Base-by-base conservation (phyloP, 2,329 filamentous ascomycete species). In the Teratosphaeriaceae sp. region DNA sequence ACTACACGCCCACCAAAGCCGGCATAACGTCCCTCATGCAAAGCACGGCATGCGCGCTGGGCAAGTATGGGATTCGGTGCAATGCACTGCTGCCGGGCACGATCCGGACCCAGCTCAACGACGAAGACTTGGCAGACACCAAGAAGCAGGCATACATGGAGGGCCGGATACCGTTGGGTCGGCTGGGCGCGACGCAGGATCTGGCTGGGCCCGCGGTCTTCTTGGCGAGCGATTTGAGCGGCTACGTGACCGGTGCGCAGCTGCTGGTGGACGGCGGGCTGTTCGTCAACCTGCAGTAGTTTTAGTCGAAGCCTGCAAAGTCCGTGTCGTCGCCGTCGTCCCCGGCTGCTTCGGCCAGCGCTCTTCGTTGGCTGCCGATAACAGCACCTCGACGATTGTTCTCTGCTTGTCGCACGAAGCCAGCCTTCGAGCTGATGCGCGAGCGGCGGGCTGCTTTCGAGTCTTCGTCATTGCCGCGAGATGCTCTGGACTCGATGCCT, bases 1-100 rank as follows among this genome's bases (percentile, higher is more conserved):
- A 94, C 61, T 94, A 94, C 66, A 92, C 88, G n/a, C 85, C 88
- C 8, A 94, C 87, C 13, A 94, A 94, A 65, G 87, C 88, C 0
- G 87, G 85, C 2, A 75, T 94, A 2, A 61, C 85, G 30, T 84
- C 79, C 36, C 71, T 94, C 35, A 92, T 94, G 78, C 88, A 94
- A 69, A 87, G 81, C 50, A 80, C 79, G 29, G 88, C 88, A 0
- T 83, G 85, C 23, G 85, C 88, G 8, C 65, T 94, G 34, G 88
- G 88, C 0, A 75, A 78, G 57, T 76, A 92, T 62, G 71, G 73
- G 3, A 88, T 94, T 42, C 68, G 88, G 39, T 94, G 88, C 62
- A 94, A 94, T 62, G 85, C 87, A 1, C 65, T 94, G 42, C 66
- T 94, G 12, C 88, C 88, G 1, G 88, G 88, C 0, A 94, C 87